phyloP scores from a whole-genome alignment of 352 stramenopile genomes.

The Peronospora belbahrii region DNA sequence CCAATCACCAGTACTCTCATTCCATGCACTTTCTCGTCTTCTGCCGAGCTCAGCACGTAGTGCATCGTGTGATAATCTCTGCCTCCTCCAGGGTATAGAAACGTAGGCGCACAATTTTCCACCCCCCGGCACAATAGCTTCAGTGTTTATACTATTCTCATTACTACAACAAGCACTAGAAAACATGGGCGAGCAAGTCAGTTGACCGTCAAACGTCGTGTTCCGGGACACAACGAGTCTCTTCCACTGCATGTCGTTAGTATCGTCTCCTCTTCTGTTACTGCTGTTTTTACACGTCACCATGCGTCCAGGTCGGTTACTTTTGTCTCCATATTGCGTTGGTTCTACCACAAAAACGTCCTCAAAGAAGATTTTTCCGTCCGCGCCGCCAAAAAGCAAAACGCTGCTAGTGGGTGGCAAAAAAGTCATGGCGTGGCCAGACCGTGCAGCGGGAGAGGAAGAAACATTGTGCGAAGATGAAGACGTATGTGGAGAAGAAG shows the following conservation, averaged over 20 bases:
- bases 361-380: slow-evolving; percentile 21
- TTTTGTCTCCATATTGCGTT: slow-evolving; percentile 10
- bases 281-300: slow-evolving; percentile 1
- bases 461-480: neutral
- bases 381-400: neutral
- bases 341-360: slow-evolving; percentile 57
- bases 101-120: slow-evolving; percentile 7
- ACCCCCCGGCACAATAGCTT: slow-evolving; percentile 5
- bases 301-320: neutral
- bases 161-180: slow-evolving; percentile 2
- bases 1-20: slow-evolving; percentile 57
- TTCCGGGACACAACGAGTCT: slow-evolving; percentile 36
- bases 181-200: slow-evolving; percentile 14
- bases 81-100: slow-evolving; percentile 16
- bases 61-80: slow-evolving; percentile 72
- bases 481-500: neutral
- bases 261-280: neutral
- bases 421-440: neutral
- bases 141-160: slow-evolving; percentile 4
- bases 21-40: slow-evolving; percentile 29
- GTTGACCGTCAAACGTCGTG: slow-evolving; percentile 10
- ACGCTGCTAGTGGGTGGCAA: neutral
- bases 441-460: neutral
- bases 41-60: slow-evolving; percentile 36
- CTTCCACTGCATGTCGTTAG: slow-evolving; percentile 38